Conservation (phyloP, 2,329 filamentous ascomycete genomes). For the Phialemonium atrogriseum region DNA sequence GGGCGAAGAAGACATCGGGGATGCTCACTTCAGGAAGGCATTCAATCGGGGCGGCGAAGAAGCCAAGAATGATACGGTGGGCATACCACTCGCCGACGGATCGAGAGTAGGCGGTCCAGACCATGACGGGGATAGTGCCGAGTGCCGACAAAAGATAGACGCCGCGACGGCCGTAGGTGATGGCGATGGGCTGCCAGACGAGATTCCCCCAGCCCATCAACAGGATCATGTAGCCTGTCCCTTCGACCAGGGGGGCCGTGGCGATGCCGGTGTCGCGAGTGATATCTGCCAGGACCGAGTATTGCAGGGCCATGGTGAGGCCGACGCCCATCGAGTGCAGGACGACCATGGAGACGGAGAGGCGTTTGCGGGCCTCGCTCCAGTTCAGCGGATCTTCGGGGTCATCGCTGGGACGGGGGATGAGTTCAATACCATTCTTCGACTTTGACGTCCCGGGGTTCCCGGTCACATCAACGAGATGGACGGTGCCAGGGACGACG, state of each 20-base stretch:
- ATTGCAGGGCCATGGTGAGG: constrained; percentile 39
- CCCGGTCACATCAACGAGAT: constrained; percentile 20
- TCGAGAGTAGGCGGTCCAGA: constrained; percentile 28
- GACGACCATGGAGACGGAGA: constrained; percentile 17
- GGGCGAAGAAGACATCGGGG: constrained; percentile 16
- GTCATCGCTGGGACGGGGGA: constrained; percentile 21
- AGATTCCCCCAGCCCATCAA: constrained; percentile 35
- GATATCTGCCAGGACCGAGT: constrained; percentile 39
- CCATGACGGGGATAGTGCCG: constrained; percentile 21
- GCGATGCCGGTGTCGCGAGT: constrained; percentile 36
- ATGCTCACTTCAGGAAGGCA: constrained; percentile 32
- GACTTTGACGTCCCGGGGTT: constrained; percentile 15
- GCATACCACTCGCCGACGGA: constrained; percentile 36
- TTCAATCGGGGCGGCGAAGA: constrained; percentile 36
- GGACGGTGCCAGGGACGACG: constrained; percentile 18
- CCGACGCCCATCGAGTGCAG: constrained; percentile 38
- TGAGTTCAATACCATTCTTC: constrained; percentile 19
- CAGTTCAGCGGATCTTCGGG: constrained; percentile 29
- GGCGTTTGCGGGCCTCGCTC: constrained; percentile 19
- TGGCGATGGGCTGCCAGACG: constrained; percentile 38
- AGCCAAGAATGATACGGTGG: constrained; percentile 32
- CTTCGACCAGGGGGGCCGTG: constrained; percentile 33
- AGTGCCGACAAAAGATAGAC: constrained; percentile 17
- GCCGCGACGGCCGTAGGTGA: constrained; percentile 29
- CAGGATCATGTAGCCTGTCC: constrained; percentile 38